Evolutionary conservation across 169 alveolate species (phyloP).

Genomic region (Plasmodium fragile): DNA sequence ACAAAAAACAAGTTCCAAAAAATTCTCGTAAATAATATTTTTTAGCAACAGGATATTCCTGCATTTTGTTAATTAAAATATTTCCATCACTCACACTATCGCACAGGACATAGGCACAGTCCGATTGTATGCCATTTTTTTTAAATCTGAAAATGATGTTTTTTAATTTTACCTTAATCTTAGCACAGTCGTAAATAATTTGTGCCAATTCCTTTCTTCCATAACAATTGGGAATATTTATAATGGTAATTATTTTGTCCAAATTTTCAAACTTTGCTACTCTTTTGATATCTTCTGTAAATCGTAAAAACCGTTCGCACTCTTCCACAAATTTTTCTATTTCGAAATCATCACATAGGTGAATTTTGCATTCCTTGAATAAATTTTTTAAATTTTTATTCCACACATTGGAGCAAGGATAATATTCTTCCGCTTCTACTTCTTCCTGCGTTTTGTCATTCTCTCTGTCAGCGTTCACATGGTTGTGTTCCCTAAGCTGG

Average conservation of each 20-base stretch:
- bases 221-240: conserved; percentile 84
- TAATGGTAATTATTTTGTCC: conserved; percentile 83
- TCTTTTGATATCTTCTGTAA: conserved; percentile 86
- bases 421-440: background rate
- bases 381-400: conserved; percentile 73
- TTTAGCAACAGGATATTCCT: conserved; percentile 86
- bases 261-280: conserved; percentile 80
- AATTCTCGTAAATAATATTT: conserved; percentile 82
- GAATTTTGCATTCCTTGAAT: conserved; percentile 81
- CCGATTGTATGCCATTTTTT: conserved; percentile 85
- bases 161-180: conserved; percentile 79
- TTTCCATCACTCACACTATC: conserved; percentile 80
- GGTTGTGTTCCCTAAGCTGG: background rate
- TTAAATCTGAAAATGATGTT: conserved; percentile 84
- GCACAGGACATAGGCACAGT: conserved; percentile 86
- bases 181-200: conserved; percentile 78
- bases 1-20: conserved; percentile 84
- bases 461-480: background rate
- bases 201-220: conserved; percentile 85
- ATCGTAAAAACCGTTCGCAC: conserved; percentile 85
- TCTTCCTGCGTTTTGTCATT: background rate
- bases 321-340: conserved; percentile 86
- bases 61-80: conserved; percentile 80
- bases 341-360: conserved; percentile 85
- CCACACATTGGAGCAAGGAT: conserved; percentile 25